Evolutionary conservation across 495 filamentous ascomycete species (phyloP).

Genomic region (Bacidia gigantensis): DNA sequence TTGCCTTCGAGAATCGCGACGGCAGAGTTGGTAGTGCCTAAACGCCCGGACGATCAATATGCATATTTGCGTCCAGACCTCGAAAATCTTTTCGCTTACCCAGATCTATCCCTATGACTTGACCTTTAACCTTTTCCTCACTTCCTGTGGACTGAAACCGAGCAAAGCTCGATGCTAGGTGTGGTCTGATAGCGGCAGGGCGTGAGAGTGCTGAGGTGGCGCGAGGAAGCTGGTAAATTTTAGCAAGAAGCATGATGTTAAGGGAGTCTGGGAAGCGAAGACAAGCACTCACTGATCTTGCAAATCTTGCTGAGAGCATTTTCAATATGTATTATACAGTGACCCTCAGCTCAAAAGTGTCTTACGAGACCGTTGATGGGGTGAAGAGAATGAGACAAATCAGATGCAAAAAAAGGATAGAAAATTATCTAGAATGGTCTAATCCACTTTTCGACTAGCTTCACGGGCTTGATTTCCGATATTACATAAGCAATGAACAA

Average conservation of each 20-base stretch:
- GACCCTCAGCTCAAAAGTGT: too few relatives aligned
- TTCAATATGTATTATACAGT: not conserved
- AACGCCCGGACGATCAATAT: constrained; percentile 1
- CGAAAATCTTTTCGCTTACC: constrained; percentile 44
- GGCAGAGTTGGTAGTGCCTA: constrained; percentile 95
- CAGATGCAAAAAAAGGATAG: not conserved
- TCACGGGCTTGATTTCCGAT: too few relatives aligned
- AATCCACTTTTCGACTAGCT: too few relatives aligned
- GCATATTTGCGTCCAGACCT: not conserved
- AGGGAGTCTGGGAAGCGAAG: not conserved
- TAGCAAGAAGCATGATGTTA: constrained; percentile 11
- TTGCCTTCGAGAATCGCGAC: constrained; percentile 98
- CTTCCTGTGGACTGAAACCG: constrained; percentile 43
- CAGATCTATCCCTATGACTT: constrained; percentile 97
- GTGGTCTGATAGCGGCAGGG: constrained; percentile 10
- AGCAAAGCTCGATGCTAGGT: constrained; percentile 15
- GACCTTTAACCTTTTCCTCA: constrained; percentile 82
- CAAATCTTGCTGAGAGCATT: constrained; percentile 43
- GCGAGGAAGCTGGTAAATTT: constrained; percentile 45
- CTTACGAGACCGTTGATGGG: too few relatives aligned
- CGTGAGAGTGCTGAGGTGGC: constrained; percentile 38
- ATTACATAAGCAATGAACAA: too few relatives aligned
- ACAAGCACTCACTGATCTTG: constrained; percentile 49
- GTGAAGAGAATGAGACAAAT: not conserved
- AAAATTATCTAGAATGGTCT: not conserved